These are phyloP conservation scores for Paraphoma chrysanthemicola DNA, from an alignment of 2,329 filamentous ascomycete genomes.

Conservation along the genomic window DNA sequence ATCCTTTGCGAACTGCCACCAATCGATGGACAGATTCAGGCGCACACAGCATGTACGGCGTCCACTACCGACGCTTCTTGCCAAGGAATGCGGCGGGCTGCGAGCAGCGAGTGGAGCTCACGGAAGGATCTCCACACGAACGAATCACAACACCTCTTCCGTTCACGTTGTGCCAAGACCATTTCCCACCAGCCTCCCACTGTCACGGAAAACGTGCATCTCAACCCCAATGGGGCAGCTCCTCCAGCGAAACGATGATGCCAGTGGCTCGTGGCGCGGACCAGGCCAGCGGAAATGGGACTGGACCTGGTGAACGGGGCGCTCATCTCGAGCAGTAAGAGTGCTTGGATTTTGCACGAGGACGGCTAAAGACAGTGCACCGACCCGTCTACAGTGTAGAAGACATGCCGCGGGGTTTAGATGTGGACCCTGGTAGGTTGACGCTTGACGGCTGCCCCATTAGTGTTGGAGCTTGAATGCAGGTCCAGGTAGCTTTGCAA, in stretches of 20 bases:
- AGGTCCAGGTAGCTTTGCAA: constrained; percentile 29
- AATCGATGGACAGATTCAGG: constrained; percentile 6
- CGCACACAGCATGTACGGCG: constrained; percentile 16
- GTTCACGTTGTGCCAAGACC: constrained; percentile 33
- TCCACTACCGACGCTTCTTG: constrained; percentile 4
- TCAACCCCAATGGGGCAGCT: constrained; percentile 35
- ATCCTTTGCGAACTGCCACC: constrained; percentile 3
- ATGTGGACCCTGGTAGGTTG: constrained; percentile 19
- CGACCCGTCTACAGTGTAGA: constrained; percentile 17
- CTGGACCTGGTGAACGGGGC: constrained; percentile 26
- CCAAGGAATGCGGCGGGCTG: constrained; percentile 19
- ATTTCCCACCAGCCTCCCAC: constrained; percentile 10
- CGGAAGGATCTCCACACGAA: neutral
- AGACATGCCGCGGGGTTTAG: constrained; percentile 17
- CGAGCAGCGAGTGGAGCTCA: neutral
- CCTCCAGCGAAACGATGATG: constrained; percentile 22
- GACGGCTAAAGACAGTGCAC: constrained; percentile 18
- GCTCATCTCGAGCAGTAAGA: constrained; percentile 39
- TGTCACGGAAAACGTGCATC: constrained; percentile 17
- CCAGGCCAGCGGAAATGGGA: constrained; percentile 24
- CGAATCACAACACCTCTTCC: constrained; percentile 22
- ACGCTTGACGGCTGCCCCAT: constrained; percentile 6
- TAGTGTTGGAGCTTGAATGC: constrained; percentile 20
- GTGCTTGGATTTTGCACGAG: constrained; percentile 36
- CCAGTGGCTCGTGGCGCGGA: constrained; percentile 24